Evolutionary conservation across 257 asterid species (phyloP), one percentile per base, ranked within the genome.

Genomic region (Eucommia ulmoides): DNA sequence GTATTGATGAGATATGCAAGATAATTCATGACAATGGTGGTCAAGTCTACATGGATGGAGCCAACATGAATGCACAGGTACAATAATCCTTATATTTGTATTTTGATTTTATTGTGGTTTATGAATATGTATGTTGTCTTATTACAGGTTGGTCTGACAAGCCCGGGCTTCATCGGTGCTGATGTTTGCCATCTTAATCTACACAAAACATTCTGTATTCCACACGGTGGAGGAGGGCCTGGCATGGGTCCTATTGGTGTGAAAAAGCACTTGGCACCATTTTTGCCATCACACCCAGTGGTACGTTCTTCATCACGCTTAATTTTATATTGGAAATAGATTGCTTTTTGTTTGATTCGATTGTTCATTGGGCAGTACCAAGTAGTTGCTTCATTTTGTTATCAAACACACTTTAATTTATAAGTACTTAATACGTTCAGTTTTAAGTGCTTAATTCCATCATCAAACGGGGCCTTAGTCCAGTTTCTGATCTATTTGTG

Each of bases 61-160:
- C 99, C 51, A 91, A 91, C 93, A 91, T 91, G 99, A 91, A 91
- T 26, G 99, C 99, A 54, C 99, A 91, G 96, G 99, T 91, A 29
- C 7, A 5, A 29, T 29, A n/a, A n/a, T n/a, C n/a, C n/a, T n/a
- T n/a, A n/a, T n/a, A n/a, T n/a, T n/a, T n/a, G n/a, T n/a, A n/a
- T n/a, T n/a, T n/a, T n/a, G n/a, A n/a, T n/a, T n/a, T n/a, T n/a
- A n/a, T n/a, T n/a, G n/a, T n/a, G n/a, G n/a, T n/a, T n/a, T n/a
- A 29, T 29, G 38, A 29, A 29, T 29, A 29, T 5, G 8, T 29
- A 29, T 29, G 8, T 29, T 29, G 12, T n/a, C n/a, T 29, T 29
- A 9, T 42, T 61, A 59, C 76, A 88, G 97, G 97, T 88, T 49
- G 97, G 97, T 63, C 63, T 88, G 64, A 88, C 97, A 7, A 88